These are phyloP conservation scores for Dicorynia guianensis DNA, from an alignment of 306 rosid genomes.

Conservation along the genomic window DNA sequence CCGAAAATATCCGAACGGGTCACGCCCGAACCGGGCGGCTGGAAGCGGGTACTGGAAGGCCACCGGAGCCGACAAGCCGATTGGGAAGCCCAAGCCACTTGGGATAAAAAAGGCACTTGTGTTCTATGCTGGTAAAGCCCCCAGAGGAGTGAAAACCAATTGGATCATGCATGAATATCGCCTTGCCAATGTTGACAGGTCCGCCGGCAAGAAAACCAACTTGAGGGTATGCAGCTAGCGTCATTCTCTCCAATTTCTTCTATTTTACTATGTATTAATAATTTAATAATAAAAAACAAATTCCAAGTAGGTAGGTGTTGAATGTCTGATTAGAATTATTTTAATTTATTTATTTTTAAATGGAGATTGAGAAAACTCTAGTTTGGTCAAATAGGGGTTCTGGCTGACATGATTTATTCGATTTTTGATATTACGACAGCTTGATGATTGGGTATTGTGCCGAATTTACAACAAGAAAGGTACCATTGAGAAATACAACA, in stretches of 20 bases:
- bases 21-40: constrained; percentile 92
- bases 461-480: constrained; percentile 96
- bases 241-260: not conserved
- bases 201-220: constrained; percentile 72
- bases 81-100: constrained; percentile 78
- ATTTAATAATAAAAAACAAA: too few species aligned
- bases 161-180: constrained; percentile 99
- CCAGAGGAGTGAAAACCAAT: constrained; percentile 83
- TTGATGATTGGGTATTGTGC: constrained; percentile 96
- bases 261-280: too few species aligned
- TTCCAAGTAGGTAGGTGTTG: too few species aligned
- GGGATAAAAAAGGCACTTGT: constrained; percentile 95
- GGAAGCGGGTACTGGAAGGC: constrained; percentile 96
- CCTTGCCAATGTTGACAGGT: constrained; percentile 90
- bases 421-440: constrained; percentile 53
- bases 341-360: too few species aligned
- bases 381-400: too few species aligned
- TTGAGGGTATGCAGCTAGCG: constrained; percentile 59
- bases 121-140: constrained; percentile 91
- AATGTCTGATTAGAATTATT: too few species aligned
- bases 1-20: constrained; percentile 92
- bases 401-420: not conserved
- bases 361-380: too few species aligned
- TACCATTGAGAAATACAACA: constrained; percentile 60
- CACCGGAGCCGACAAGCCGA: constrained; percentile 95